Base-by-base conservation (phyloP, 345 rosid genomes). In the Mallotus nudiflorus region DNA sequence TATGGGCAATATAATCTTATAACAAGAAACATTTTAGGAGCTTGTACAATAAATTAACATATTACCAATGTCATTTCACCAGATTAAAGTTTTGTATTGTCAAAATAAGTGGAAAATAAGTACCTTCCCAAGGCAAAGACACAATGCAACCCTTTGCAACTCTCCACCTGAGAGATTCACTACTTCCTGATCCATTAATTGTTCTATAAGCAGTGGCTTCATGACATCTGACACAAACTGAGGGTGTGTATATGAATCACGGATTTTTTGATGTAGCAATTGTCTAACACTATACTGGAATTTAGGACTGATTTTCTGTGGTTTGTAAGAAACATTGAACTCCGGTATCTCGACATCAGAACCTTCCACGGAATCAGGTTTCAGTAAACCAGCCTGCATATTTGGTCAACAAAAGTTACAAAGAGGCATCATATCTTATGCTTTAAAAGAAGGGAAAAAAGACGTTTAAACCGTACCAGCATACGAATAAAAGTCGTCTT, bases 121-220 rank as follows among this genome's bases (percentile, higher is more conserved):
- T 68, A 94, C 99, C 96, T 95, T 95, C 65, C 99, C 99, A 25
- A 95, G 97, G 78, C 99, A 95, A 25, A 92, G 85, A 75, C 94
- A 87, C 73, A 95, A 80, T 25, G 98, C 98, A 80, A 95, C 99
- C 82, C 99, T 92, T 77, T 95, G 99, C 84, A 92, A 76, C 82
- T 95, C 99, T 82, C 99, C 99, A 73, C 99, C 99, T 49, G 99
- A 95, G 44, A 95, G 96, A 82, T 92, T 95, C 48, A 83, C 83
- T 29, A 95, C 96, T 88, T 90, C 90, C 80, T 90, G 99, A 83
- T 96, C 98, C 97, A 92, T 89, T 69, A 92, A 68, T 80, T 96
- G 98, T 75, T 96, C 99, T 46, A 96, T 92, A 69, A 89, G 96
- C 71, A 92, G 98, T 62, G 99, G 99, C 67, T 91, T 96, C 98